Base-by-base conservation (phyloP, 495 filamentous ascomycete species). In the Penicillium samsonianum region DNA sequence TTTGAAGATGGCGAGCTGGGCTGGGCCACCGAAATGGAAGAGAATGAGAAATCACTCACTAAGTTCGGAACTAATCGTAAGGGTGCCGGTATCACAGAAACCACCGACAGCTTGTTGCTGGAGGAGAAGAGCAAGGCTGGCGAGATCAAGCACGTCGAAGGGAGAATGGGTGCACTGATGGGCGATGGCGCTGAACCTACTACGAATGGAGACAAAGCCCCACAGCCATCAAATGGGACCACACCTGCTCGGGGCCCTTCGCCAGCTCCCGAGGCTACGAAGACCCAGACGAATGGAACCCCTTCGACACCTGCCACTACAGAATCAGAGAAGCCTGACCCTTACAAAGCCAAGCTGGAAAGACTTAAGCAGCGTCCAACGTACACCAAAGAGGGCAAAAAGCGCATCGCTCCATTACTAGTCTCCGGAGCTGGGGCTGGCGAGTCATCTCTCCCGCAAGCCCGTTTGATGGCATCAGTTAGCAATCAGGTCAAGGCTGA, bases 101-200 rank as follows among this genome's bases (percentile, higher is more conserved):
- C 92, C 38, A 87, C 92, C 0, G 90, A 96, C 60, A 90, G 89
- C 2, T 75, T 97, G 46, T 78, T 88, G 12, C 78, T 99, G 0
- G 94, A 99, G 68, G 92, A 96, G 63, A 87, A 86, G 62, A 96
- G 92, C 72, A 96, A 93, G 65, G 90, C 87, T 35, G 93, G 87
- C 1, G 94, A 99, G 70, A 73, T 92, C 59, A 90, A 87, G 59
- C 91, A 86, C 17, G 92, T 92, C 0, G 89, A 98, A 74, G 93
- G 91, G 8, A 82, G 93, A 58, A 99, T 99, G 94, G 95, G 94
- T 14, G 92, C 92, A 20, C 72, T 98, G 51, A 98, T 98, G 95
- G 94, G 94, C 33, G 95, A 96, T 72, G 80, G 68, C 14, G 57
- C 68, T 1, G 72, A 71, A 11, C 60, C 65, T n/a, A 58, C 62